Evolutionary conservation across 371 early-diverging fungal species (phyloP), one percentile per base, ranked within the genome.

Genomic region (Syncephalastrum monosporum): DNA sequence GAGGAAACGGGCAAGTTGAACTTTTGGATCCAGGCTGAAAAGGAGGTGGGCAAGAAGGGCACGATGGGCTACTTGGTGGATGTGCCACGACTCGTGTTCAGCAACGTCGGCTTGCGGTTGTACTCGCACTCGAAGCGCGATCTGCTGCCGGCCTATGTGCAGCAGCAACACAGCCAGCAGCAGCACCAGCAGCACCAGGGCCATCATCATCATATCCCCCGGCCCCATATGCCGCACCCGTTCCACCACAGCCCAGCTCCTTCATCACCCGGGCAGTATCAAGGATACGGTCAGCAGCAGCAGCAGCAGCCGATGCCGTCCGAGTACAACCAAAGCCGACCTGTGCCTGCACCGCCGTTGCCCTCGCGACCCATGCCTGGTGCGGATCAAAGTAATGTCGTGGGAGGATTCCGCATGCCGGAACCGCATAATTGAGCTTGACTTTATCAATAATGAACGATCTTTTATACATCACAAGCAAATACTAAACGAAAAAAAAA

Each of bases 1-100:
- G 71, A 68, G 50, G 24, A 51, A 2, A 70, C 67, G 0, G 71
- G 72, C 45, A 77, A 74, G 46, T 49, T 74, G 27, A 70, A 72
- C 49, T 74, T 77, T 44, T 77, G 73, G 74, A 74, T 77, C 42
- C 78, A 74, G 53, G 71, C 72, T 13, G 75, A 77, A 56, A 68
- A 70, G 25, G 67, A 70, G 29, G 66, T 66, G 13, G 78, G 78
- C 38, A 55, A 67, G 8, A 74, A 74, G 48, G 72, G 72, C 3
- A 77, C 78, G 5, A 70, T 68, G 64, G 74, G 74, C 41, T 77
- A 77, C 56, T 50, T 72, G 16, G 61, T 77, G 21, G 75, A 72
- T 56, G 71, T 66, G 6, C 78, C 78, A 5, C 61, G 62, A 24
- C 48, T 77, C 10, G 53, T 77, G n/a, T 77, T 77, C 64, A 67